Percentiles rank a stretch among this genome's conserved stretches.
phyloP scores from a whole-genome alignment of 2,329 filamentous ascomycete genomes.

The Orbilia javanica region DNA sequence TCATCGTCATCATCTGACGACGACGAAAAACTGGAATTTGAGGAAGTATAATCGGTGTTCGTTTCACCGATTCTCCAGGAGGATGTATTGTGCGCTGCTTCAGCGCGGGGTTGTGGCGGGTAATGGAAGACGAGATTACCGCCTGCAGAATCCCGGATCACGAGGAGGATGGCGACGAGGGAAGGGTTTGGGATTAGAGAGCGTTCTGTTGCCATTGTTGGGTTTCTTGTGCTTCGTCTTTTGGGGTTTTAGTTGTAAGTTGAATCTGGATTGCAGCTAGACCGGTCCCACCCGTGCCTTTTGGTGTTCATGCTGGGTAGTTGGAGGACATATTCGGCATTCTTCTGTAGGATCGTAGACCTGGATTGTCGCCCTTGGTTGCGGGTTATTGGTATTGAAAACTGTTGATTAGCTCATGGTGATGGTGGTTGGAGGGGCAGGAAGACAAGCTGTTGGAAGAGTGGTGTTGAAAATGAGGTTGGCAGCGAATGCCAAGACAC shows the following conservation, averaged over 20 bases:
- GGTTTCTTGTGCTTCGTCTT: not conserved
- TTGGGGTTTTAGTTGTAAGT: not conserved
- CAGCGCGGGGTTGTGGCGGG: conserved; percentile 71
- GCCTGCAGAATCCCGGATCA: conserved; percentile 81
- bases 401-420: conserved; percentile 14
- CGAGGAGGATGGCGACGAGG: conserved; percentile 78
- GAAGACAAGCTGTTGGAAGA: not conserved
- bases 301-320: conserved; percentile 31
- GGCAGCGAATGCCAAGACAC: conserved; percentile 20
- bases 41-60: conserved; percentile 65
- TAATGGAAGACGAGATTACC: conserved; percentile 89
- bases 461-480: conserved; percentile 33
- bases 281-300: not conserved
- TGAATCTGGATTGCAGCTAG: not conserved
- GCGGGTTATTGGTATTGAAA: not conserved
- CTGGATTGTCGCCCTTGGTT: not conserved
- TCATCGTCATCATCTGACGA: conserved; percentile 61
- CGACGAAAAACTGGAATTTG: conserved; percentile 62
- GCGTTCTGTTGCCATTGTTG: conserved; percentile 62
- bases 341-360: conserved; percentile 3
- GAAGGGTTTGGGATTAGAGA: conserved; percentile 69
- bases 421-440: not conserved
- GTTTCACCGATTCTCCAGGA: conserved; percentile 62
- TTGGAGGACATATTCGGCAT: conserved; percentile 13
- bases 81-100: conserved; percentile 63